Conservation (phyloP, 345 rosid genomes). For the Citrus sp. region DNA sequence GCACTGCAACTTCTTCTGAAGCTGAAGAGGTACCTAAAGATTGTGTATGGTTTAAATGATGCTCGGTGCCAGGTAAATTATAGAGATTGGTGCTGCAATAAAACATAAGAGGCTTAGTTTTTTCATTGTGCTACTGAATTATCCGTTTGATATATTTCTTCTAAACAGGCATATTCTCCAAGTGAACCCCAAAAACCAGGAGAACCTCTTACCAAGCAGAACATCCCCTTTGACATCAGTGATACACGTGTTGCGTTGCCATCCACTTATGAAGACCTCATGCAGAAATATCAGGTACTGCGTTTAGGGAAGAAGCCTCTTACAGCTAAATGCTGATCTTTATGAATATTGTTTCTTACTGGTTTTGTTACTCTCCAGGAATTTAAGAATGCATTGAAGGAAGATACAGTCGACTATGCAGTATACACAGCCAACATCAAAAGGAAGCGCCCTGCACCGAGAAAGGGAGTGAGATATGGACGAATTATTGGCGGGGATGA, state of each 20-base stretch:
- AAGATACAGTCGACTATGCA: slow-evolving; percentile 77
- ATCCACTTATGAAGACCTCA: slow-evolving; percentile 60
- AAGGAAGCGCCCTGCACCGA: slow-evolving; percentile 65
- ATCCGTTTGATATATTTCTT: not conserved
- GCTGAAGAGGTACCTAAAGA: slow-evolving; percentile 89
- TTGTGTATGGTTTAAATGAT: slow-evolving; percentile 80
- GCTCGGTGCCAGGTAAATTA: slow-evolving; percentile 84
- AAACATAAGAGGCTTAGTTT: not conserved
- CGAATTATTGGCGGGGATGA: slow-evolving; percentile 30
- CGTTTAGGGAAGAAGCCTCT: too few relatives aligned
- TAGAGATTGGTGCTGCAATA: not conserved
- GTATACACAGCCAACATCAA: slow-evolving; percentile 80
- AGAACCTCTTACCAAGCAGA: slow-evolving; percentile 74
- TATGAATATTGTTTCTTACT: not conserved
- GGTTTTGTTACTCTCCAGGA: slow-evolving; percentile 44
- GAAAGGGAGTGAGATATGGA: slow-evolving; percentile 37
- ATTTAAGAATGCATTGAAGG: slow-evolving; percentile 80
- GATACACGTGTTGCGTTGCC: slow-evolving; percentile 53
- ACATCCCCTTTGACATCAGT: slow-evolving; percentile 57
- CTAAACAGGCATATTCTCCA: slow-evolving; percentile 78
- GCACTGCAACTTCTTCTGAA: slow-evolving; percentile 90
- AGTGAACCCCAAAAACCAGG: slow-evolving; percentile 75
- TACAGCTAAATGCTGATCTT: not conserved
- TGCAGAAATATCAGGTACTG: slow-evolving; percentile 78
- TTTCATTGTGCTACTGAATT: not conserved